Evolutionary conservation across 345 rosid genomes (phyloP), one percentile per base, ranked within the genome.

Genomic region (Lumnitzera racemosa): DNA sequence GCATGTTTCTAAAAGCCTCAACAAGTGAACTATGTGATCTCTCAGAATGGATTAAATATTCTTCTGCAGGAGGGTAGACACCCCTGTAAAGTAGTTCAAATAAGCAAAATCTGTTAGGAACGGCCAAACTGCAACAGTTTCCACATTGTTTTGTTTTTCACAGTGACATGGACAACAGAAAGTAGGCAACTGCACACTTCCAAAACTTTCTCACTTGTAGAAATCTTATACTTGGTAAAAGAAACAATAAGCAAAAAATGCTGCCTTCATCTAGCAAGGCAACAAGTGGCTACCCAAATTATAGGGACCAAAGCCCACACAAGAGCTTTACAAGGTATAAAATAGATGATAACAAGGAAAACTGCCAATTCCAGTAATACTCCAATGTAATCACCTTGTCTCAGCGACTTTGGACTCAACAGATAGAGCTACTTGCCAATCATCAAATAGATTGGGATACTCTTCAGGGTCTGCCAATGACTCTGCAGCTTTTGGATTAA

Each of bases 381-480:
- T 43, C 25, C 31, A 25, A 41, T 31, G n/a, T 27, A 2, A 60
- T 50, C 75, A 95, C 99, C 99, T 83, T 64, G 83, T 72, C 77
- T 81, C 97, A 53, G 81, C 79, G 74, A 67, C 78, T 78, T 58
- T 90, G 65, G 87, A 77, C 74, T 95, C 99, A 5, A 95, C 80
- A 53, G 97, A 85, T 58, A 90, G 82, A 49, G 95, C 90, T 64
- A 88, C 81, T 82, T 90, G 96, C 99, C 97, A 88, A 83, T 95
- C 95, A 58, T 95, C 97, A 82, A 95, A 95, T 69, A 95, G 61
- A 77, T 95, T 95, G 56, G 97, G 76, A 74, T 95, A 95, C 81
- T 95, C 99, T 69, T 82, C 91, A 68, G 97, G 96, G 80, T 95
- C 99, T 11, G 99, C 97, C 80, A 95, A 75, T 64, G 97, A 90